Base-by-base conservation (phyloP, 257 asterid species). In the Salvia splendens region DNA sequence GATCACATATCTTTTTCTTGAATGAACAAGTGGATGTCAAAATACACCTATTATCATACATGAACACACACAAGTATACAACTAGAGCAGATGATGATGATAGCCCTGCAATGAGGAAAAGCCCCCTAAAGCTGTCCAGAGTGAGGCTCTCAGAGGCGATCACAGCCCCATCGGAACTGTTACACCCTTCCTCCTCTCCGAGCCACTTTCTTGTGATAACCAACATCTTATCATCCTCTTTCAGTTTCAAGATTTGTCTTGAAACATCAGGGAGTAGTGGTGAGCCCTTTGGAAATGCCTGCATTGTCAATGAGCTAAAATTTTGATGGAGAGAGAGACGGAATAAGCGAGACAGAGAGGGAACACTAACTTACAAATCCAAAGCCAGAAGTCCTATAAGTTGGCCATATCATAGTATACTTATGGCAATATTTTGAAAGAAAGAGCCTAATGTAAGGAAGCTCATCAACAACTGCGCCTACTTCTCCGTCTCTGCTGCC, bases 261-360 rank as follows among this genome's bases (percentile, higher is more conserved):
- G 65, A 59, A 40, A 59, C 12, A 38, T 59, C 65, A 5, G 65
- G 2, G 16, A 59, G 50, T 40, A 59, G 36, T 40, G 50, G 35
- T 6, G 65, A 59, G 5, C 65, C 65, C 50, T 59, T 59, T 40
- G 8, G 5, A 59, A 59, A 59, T 59, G 16, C 65, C 65, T 59
- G 50, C 30, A 24, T 24, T 24, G 30, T 24, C 3, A 24, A 24
- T 24, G 30, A 24, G 30, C 30, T 24, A 1, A 20, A 24, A 1
- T 24, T 1, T 24, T 24, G 30, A 24, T 0, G 30, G 30, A 24
- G 30, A 24, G 30, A 24, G 30, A 24, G 30, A 24, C 30, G 30
- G 30, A 24, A 0, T 0, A 24, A 24, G 30, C 30, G 30, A 24
- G 30, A n/a, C n/a, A 24, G 30, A 24, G 30, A 24, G 30, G 30